Evolutionary conservation across 495 filamentous ascomycete genomes (phyloP), one percentile per base, ranked within the genome.

Genomic region (Filosporella fistucella): DNA sequence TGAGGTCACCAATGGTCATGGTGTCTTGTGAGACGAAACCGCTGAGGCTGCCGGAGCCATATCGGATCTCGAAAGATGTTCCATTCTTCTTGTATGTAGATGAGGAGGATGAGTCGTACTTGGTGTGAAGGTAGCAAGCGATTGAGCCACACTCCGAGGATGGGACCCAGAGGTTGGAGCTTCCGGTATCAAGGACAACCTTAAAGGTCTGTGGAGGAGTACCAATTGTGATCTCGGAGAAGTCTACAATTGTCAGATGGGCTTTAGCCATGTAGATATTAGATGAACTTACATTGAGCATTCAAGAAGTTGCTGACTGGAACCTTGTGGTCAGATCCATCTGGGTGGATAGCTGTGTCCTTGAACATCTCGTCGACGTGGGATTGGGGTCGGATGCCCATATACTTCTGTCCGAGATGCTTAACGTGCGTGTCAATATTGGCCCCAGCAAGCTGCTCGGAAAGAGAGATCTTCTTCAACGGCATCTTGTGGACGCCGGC

Each of bases 81-180:
- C 94, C 94, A 54, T 99, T 99, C 73, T 82, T 75, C 78, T 93
- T 84, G 79, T 88, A 95, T n/a, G 89, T 86, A 23, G 82, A 89
- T 32, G 94, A 99, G 1, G 82, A 67, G 22, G 85, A 88, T 41
- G 88, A 89, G 67, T 97, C 93, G 69, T 95, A 99, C 76, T 91
- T 99, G 65, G 65, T 78, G 75, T 99, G 94, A 47, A 99, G 84
- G 67, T 90, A 99, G 78, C 94, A 99, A 51, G 94, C 94, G 58
- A 99, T 99, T 42, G 91, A 96, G 59, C 81, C 85, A 67, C 94
- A 99, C 55, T 88, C 74, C 12, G 75, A 72, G 2, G 90, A 96
- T 3, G 94, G 94, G 43, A 99, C 94, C 94, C 94, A 99, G 45
- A 99, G 77, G 73, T 99, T 99, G 54, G 94, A 99, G 75, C 91